Base-by-base conservation (phyloP, 75 land plant genomes). In the Selaginella tamariscina region DNA sequence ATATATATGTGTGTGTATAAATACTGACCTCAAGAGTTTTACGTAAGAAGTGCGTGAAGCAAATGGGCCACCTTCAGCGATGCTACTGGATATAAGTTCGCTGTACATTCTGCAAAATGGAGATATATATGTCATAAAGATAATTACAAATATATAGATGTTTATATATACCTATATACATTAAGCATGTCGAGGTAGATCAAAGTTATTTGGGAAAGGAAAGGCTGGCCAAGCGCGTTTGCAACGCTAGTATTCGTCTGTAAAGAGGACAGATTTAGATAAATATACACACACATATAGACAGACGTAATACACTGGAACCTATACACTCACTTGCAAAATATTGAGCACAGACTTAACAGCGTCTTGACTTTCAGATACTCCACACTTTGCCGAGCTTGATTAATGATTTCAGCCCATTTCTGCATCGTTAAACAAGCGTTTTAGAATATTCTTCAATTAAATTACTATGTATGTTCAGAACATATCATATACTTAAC, bases 41-140 rank as follows among this genome's bases (percentile, higher is more conserved):
- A 95, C 99, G 81, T 70, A 82, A 9, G 97, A 88, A 1, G 99
- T 84, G 69, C 73, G 80, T n/a, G 99, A 59, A 8, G 26, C 26
- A 9, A 8, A 23, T 59, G 62, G 62, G 21, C 62, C 62, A 9
- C 62, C 62, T 27, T n/a, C 62, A 59, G 62, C 62, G 21, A 59
- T 59, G n/a, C 62, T 59, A n/a, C 62, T 59, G 5, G 62, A 59
- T 8, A 59, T 59, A 59, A 59, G 62, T 27, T 59, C 62, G 26
- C 62, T 59, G n/a, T 59, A 59, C 62, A 59, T 59, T 59, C 62
- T 59, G 62, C 2, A 39, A 39, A 39, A 5, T 5, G 15, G 49
- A 39, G 62, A 21, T 9, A 59, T 23, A 59, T 23, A 5, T 9
- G 62, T 20, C 18, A 49, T 20, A 49, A 59, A 59, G 21, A 8